Evolutionary conservation across 2,329 filamentous ascomycete genomes (phyloP), one percentile per base, ranked within the genome.

Genomic region (Penicillium hesseltinei): DNA sequence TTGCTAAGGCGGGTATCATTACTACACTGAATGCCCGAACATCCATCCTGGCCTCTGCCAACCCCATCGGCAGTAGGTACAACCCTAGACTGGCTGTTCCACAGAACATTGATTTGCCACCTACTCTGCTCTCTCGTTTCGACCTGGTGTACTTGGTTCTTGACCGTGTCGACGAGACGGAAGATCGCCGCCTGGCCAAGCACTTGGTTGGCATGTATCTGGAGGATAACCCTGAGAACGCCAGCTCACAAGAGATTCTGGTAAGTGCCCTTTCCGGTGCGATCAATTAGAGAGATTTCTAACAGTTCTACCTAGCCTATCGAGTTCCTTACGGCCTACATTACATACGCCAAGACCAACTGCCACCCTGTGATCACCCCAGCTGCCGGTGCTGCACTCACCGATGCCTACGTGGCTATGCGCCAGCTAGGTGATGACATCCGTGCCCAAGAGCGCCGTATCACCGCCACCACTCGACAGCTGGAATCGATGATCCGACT

Each of bases 401-500:
- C 95, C 2, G 84, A 90, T 42, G 85, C 91, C 31, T 99, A 99
- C 71, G 90, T 97, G 45, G 89, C 89, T 59, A 97, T 99, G 91
- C 92, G 94, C 63, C 91, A 92, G 70, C 86, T 99, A 0, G 94
- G 94, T 46, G 88, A 92, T 66, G 89, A 92, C 67, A 88, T 93
- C 36, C 91, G 93, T 48, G 84, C 92, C 2, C 85, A 90, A 3
- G 95, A 99, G 76, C 93, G 95, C 75, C 91, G 94, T 65, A 99
- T 99, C 78, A 99, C 94, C 0, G 94, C 94, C 40, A 99, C 94
- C 3, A 99, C 95, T 0, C 86, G 94, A 71, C 94, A 99, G 77
- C 83, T 99, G 6, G 95, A 99, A 78, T 94, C 89, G 45, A 99
- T 99, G 95, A 97, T 99, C 71, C 93, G 94, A 60, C 88, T 99